Percentiles rank a stretch among this genome's conserved stretches.
Conservation (phyloP, 1,284 basidiomycete genomes). For the Ganoderma meredithae region DNA sequence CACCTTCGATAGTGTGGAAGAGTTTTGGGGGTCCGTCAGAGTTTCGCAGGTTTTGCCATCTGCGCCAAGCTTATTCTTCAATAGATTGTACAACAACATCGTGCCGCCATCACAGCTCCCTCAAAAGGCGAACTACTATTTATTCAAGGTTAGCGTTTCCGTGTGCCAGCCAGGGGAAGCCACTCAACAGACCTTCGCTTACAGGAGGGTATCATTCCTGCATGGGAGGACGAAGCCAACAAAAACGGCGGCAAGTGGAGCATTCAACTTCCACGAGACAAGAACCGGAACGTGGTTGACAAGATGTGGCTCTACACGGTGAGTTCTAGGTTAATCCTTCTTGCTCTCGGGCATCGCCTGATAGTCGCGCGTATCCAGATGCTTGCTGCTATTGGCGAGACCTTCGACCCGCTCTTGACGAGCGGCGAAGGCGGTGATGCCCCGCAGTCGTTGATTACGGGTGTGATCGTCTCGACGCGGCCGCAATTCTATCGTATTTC, state of each 20-base stretch:
- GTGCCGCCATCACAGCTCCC: slow-evolving; percentile 95
- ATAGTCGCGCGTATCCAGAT: slow-evolving; percentile 61
- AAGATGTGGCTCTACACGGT: slow-evolving; percentile 99
- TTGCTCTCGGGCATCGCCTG: neutral
- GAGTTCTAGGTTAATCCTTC: slow-evolving; percentile 7
- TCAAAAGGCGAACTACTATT: slow-evolving; percentile 97
- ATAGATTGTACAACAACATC: slow-evolving; percentile 95
- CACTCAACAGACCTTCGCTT: slow-evolving; percentile 10
- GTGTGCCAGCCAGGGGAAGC: slow-evolving; percentile 19
- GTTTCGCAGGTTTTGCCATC: slow-evolving; percentile 11
- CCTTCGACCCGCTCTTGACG: slow-evolving; percentile 87
- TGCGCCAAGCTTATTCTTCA: slow-evolving; percentile 11
- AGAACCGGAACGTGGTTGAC: slow-evolving; percentile 87
- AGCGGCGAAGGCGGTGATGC: slow-evolving; percentile 55
- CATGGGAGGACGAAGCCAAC: slow-evolving; percentile 97
- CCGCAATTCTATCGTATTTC: slow-evolving; percentile 96
- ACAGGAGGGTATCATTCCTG: slow-evolving; percentile 93
- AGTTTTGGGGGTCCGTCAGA: slow-evolving; percentile 91
- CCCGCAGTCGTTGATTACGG: slow-evolving; percentile 83
- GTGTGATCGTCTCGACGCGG: slow-evolving; percentile 94
- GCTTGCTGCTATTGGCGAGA: slow-evolving; percentile 97
- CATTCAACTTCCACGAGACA: slow-evolving; percentile 96
- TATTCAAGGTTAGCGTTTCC: slow-evolving; percentile 80
- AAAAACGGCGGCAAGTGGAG: slow-evolving; percentile 98
- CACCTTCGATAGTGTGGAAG: slow-evolving; percentile 93